These are phyloP conservation scores for Cyberlindnera nakhonratchasimensis DNA, from an alignment of 805 yeast species.

Conservation along the genomic window DNA sequence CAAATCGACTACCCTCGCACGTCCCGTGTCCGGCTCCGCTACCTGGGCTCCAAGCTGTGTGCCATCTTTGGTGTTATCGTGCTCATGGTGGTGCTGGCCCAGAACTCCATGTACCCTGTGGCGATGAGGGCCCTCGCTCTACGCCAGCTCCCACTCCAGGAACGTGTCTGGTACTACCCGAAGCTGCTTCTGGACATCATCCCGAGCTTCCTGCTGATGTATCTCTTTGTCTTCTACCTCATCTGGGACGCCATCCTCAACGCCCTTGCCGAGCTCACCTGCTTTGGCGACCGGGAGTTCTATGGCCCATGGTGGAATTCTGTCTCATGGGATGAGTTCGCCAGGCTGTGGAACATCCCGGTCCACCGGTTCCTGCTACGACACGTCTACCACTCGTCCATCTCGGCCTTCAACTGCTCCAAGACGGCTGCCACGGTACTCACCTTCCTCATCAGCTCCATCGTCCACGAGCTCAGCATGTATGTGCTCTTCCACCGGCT, in stretches of 20 bases:
- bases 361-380: constrained; percentile 86
- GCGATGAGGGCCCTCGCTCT: constrained; percentile 57
- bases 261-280: constrained; percentile 82
- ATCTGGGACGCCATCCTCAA: constrained; percentile 96
- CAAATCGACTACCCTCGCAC: constrained; percentile 83
- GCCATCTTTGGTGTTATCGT: constrained; percentile 88
- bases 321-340: constrained; percentile 87
- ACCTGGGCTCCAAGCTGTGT: constrained; percentile 60
- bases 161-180: constrained; percentile 48
- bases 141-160: constrained; percentile 44
- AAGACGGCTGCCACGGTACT: constrained; percentile 67
- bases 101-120: constrained; percentile 69
- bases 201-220: constrained; percentile 75
- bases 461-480: constrained; percentile 93
- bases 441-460: constrained; percentile 75
- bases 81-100: constrained; percentile 78
- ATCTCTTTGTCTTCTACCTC: constrained; percentile 74
- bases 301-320: constrained; percentile 99
- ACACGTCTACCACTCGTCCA: constrained; percentile 91
- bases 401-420: constrained; percentile 66
- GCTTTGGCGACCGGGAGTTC: constrained; percentile 87
- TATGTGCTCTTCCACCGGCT: constrained; percentile 74
- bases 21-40: constrained; percentile 59
- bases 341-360: constrained; percentile 92
- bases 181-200: constrained; percentile 65